phyloP scores from a whole-genome alignment of 2,329 filamentous ascomycete genomes.

The Mycogone perniciosa region DNA sequence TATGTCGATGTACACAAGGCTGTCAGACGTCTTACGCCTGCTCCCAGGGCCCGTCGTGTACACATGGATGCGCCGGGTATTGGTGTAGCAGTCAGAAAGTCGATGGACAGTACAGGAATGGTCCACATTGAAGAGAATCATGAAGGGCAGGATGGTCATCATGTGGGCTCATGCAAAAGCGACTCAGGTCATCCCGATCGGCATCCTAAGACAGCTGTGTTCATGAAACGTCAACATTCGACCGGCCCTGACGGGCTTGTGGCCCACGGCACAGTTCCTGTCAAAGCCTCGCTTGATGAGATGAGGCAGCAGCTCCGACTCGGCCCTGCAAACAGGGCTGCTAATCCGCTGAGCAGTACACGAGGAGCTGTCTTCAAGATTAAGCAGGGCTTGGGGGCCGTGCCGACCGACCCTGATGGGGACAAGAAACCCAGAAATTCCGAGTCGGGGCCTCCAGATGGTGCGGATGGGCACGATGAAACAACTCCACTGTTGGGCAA shows the following conservation, averaged over 20 bases:
- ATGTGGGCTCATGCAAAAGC: conserved; percentile 31
- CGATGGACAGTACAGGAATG: conserved; percentile 24
- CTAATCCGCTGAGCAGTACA: conserved; percentile 53
- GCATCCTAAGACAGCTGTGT: conserved; percentile 48
- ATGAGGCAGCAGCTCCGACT: conserved; percentile 59
- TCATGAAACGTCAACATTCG: conserved; percentile 54
- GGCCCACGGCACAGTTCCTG: conserved; percentile 42
- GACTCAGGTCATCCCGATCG: conserved; percentile 36
- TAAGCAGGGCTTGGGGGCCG: conserved; percentile 39
- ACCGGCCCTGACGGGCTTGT: conserved; percentile 47
- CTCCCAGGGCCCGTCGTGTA: conserved; percentile 63
- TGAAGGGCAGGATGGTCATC: conserved; percentile 24
- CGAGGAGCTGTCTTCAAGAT: conserved; percentile 60
- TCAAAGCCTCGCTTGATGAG: conserved; percentile 56
- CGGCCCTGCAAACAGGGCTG: conserved; percentile 60
- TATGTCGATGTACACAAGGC: conserved; percentile 98
- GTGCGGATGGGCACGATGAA: conserved; percentile 20
- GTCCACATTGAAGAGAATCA: conserved; percentile 38
- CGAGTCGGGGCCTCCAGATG: conserved; percentile 4
- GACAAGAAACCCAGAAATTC: neutral
- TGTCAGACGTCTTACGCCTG: conserved; percentile 79
- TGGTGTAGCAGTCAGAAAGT: conserved; percentile 26
- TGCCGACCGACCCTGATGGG: neutral
- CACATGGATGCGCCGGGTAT: conserved; percentile 31
- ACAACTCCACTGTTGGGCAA: conserved; percentile 25